Evolutionary conservation across 768 basidiomycete species (phyloP), one percentile per base, ranked within the genome.

Genomic region (Mycena haematopus): DNA sequence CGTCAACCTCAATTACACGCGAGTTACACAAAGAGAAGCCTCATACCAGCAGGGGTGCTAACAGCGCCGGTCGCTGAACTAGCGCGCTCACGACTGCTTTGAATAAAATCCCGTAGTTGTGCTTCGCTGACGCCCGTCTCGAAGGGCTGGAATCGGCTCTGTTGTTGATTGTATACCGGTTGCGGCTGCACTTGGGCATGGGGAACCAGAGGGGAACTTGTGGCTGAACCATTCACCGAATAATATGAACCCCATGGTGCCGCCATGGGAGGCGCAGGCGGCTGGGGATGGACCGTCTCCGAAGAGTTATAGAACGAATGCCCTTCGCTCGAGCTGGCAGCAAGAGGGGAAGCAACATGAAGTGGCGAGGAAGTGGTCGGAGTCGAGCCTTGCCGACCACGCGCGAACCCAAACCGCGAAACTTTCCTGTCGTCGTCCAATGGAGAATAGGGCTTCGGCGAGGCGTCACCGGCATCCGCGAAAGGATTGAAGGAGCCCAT

Each of bases 401-500:
- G 83, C 17, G 92, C 92, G 70, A 93, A 93, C 22, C 87, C 89
- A 74, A 93, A 93, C 17, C 92, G 83, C 9, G 92, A 93, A 27
- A 92, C 83, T 68, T 88, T 90, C 66, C 89, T 80, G 49, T 92
- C 91, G 55, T 87, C 86, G 62, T 87, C 86, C 31, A 84, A 68
- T 0, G 81, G 76, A 11, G 82, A 78, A 56, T 71, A 69, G 52
- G 76, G 74, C 4, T 78, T 68, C 24, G 71, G 63, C n/a, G 74
- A 66, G 13, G 86, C 86, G 14, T 90, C 87, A 21, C 63, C 73
- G 14, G 71, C 65, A 58, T 93, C 90, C 11, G 85, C 86, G 68
- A 94, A 94, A 0, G 92, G 92, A 73, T 94, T 89, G 71, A 93
- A 93, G 4, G 89, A 86, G 0, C 91, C 91, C 4, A 86, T 79